Percentiles rank a stretch among this genome's conserved stretches.
Conservation (phyloP, 306 rosid genomes). For the Trifolium subterraneum region DNA sequence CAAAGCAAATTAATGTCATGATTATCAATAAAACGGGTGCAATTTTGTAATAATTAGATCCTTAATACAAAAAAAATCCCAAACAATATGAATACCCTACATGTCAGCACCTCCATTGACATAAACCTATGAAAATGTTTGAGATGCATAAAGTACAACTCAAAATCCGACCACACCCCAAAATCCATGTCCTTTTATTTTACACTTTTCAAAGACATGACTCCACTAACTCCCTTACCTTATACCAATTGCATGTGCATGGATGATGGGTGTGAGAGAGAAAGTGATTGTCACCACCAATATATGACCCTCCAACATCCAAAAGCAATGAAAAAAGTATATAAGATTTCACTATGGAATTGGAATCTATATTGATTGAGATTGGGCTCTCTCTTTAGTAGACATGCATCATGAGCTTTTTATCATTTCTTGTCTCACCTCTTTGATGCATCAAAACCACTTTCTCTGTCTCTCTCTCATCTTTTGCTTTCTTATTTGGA, state of each 20-base stretch:
- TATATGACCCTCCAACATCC: slow-evolving; percentile 46
- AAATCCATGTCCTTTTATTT: neutral
- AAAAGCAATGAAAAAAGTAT: slow-evolving; percentile 54
- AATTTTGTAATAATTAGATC: slow-evolving; percentile 32
- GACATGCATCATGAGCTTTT: slow-evolving; percentile 82
- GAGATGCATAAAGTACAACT: slow-evolving; percentile 6
- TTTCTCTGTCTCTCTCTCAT: slow-evolving; percentile 28
- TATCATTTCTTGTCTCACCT: slow-evolving; percentile 78
- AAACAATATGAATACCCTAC: slow-evolving; percentile 38
- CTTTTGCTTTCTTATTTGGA: slow-evolving; percentile 37
- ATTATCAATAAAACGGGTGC: slow-evolving; percentile 46
- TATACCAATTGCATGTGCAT: slow-evolving; percentile 71
- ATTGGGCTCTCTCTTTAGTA: slow-evolving; percentile 64
- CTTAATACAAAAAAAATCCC: slow-evolving; percentile 31
- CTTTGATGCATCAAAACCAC: slow-evolving; percentile 41
- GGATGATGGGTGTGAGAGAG: slow-evolving; percentile 75
- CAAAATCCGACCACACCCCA: slow-evolving; percentile 4
- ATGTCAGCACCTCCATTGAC: slow-evolving; percentile 42
- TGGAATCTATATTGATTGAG: slow-evolving; percentile 74
- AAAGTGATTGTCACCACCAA: slow-evolving; percentile 55
- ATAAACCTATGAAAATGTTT: slow-evolving; percentile 16
- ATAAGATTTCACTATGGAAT: slow-evolving; percentile 60
- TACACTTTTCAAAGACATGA: slow-evolving; percentile 56
- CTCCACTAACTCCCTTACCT: slow-evolving; percentile 54
- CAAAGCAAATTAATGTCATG: slow-evolving; percentile 45